These are phyloP conservation scores for Aquilaria sinensis DNA, from an alignment of 345 rosid genomes.

Conservation along the genomic window DNA sequence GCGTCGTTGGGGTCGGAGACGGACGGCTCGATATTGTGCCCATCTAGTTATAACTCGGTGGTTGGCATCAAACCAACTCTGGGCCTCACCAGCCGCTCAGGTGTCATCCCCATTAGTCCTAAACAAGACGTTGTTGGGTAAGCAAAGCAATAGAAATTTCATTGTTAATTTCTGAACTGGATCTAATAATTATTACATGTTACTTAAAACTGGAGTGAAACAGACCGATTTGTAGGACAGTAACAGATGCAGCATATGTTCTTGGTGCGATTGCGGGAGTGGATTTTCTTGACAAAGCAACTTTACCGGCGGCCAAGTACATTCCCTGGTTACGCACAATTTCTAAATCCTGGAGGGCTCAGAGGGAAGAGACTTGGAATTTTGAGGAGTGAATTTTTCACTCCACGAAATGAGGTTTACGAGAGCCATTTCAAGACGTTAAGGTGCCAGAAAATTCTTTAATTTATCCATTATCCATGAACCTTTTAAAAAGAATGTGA, in stretches of 20 bases:
- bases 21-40: conserved; percentile 61
- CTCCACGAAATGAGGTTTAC: conserved; percentile 7
- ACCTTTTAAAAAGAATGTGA: neutral
- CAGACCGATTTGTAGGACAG: conserved; percentile 60
- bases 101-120: conserved; percentile 55
- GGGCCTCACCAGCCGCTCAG: conserved; percentile 70
- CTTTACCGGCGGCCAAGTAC: conserved; percentile 27
- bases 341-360: conserved; percentile 29
- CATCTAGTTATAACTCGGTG: conserved; percentile 42
- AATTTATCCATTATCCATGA: neutral
- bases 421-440: conserved; percentile 25
- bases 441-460: conserved; percentile 10
- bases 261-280: conserved; percentile 56
- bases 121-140: conserved; percentile 65
- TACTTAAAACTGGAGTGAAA: neutral
- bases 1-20: conserved; percentile 67
- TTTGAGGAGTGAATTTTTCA: conserved; percentile 22
- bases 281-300: conserved; percentile 46
- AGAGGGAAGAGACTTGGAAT: conserved; percentile 34
- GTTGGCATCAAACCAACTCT: conserved; percentile 67
- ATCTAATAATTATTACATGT: neutral
- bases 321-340: conserved; percentile 55
- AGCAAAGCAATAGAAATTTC: conserved; percentile 16
- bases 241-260: conserved; percentile 49
- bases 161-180: conserved; percentile 12